A percentile compares a stretch with the other conserved stretches of the same genome.
Conservation (phyloP, 2,329 filamentous ascomycete genomes). For the Trichothecium roseum region DNA sequence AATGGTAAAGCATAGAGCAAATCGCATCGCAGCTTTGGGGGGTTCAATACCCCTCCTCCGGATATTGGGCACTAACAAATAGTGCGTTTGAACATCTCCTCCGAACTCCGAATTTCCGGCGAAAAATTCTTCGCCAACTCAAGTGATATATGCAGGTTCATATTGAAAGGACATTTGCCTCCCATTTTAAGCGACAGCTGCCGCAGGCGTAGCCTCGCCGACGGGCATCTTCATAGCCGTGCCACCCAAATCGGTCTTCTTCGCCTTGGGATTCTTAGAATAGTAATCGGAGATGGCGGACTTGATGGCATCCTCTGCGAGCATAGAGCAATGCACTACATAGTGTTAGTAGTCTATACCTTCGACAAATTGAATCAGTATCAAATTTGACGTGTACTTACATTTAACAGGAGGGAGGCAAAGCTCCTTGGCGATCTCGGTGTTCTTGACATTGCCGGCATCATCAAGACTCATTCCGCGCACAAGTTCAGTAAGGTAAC, state of each 20-base stretch:
- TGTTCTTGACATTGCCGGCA: constrained; percentile 86
- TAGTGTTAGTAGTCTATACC: background rate
- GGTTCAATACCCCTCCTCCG: too few relatives aligned
- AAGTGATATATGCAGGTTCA: too few relatives aligned
- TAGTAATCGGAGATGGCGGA: constrained; percentile 85
- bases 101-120: too few relatives aligned
- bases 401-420: constrained; percentile 81
- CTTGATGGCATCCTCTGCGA: constrained; percentile 86
- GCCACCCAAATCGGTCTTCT: constrained; percentile 65
- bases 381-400: constrained; percentile 35
- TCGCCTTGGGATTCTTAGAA: constrained; percentile 52
- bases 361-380: background rate
- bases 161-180: background rate
- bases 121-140: too few relatives aligned
- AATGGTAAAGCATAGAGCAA: too few relatives aligned
- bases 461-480: constrained; percentile 92
- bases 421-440: constrained; percentile 94
- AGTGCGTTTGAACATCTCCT: too few relatives aligned
- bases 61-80: too few relatives aligned
- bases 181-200: constrained; percentile 3
- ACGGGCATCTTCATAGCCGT: constrained; percentile 31
- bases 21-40: too few relatives aligned
- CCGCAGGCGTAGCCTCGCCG: constrained; percentile 2
- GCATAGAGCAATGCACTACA: constrained; percentile 80
- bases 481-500: constrained; percentile 90